Percentiles rank a stretch among this genome's conserved stretches.
phyloP scores from a whole-genome alignment of 1,284 basidiomycete species.

The Tilletia setariae region DNA sequence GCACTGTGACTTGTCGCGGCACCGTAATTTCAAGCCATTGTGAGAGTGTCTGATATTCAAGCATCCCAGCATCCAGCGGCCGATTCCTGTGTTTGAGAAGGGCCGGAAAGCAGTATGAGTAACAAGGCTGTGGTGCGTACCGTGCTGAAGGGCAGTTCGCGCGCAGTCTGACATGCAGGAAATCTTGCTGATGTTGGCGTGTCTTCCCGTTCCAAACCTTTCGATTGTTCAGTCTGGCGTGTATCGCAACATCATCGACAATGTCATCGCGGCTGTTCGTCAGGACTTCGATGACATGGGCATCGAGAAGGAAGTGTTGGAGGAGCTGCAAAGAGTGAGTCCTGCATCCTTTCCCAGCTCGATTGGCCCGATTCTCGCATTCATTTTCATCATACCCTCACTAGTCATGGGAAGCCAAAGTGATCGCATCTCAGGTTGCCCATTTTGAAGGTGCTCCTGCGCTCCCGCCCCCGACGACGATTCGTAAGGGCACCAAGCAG shows the following conservation, averaged over 20 bases:
- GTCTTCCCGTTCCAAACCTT: background rate
- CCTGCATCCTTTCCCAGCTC: too few relatives aligned
- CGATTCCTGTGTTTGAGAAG: conserved; percentile 17
- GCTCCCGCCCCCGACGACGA: conserved; percentile 30
- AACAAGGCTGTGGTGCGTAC: conserved; percentile 37
- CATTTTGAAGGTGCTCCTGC: conserved; percentile 71
- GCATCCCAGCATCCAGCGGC: conserved; percentile 25
- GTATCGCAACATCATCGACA: conserved; percentile 93
- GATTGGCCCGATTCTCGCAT: too few relatives aligned
- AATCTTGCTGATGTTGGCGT: too few relatives aligned
- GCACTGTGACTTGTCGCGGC: background rate
- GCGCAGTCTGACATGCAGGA: too few relatives aligned
- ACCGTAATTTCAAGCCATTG: too few relatives aligned
- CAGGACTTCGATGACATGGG: conserved; percentile 96
- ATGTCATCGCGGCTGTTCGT: conserved; percentile 83
- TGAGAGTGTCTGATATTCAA: background rate
- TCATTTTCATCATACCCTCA: too few relatives aligned
- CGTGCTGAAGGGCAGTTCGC: background rate
- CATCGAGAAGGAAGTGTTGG: conserved; percentile 83
- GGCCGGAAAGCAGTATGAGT: conserved; percentile 27
- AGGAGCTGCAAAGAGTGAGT: conserved; percentile 80
- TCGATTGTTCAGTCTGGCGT: conserved; percentile 69
- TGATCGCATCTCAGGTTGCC: conserved; percentile 85
- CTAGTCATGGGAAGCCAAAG: conserved; percentile 95
- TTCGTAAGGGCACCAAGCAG: conserved; percentile 6